Base-by-base conservation (phyloP, 1,139 yeast genomes). In the Yamadazyma mexicana region DNA sequence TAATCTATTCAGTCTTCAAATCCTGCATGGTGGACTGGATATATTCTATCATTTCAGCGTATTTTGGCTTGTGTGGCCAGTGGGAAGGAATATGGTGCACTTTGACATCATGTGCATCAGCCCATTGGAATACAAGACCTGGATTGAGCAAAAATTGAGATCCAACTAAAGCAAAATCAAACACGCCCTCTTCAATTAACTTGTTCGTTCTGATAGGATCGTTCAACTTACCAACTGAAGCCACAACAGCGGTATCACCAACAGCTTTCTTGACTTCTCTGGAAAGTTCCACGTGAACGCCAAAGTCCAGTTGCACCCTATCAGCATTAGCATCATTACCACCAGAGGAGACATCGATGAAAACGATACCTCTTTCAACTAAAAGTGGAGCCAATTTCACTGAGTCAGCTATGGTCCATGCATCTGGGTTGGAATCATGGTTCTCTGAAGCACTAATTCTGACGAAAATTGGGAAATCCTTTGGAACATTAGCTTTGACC, bases 291-390 rank as follows among this genome's bases (percentile, higher is more conserved):
- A 64, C 64, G 47, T 66, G 73, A 17, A 58, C 37, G 20, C 58
- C 62, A 33, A 54, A 45, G 1, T 35, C 45, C 8, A 6, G 15
- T 2, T 57, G 47, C 36, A 55, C 54, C 42, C 70, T 55, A 32
- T 50, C 52, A 33, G 64, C 73, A 17, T 59, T 52, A 29, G 62
- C 45, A 45, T 63, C 62, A 52, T 66, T 71, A 32, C 82, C 83
- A 35, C 83, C 83, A 10, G 79, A 65, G 3, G 83, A 76, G 30
- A 73, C 64, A 49, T 79, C 84, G 28, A 79, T 49, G 12, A 77
- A 59, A 45, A 75, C 77, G 33, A 79, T 64, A 10, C 81, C 83
- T 40, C 61, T 64, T 27, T 66, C 64, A 25, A 63, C 60, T 20
- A 78, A 55, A 5, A 64, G 43, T 24, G 64, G 64, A 2, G 77